A percentile compares a stretch with the other conserved stretches of the same genome.
These are phyloP conservation scores for Mycena metata DNA, from an alignment of 768 basidiomycete species.

Conservation along the genomic window DNA sequence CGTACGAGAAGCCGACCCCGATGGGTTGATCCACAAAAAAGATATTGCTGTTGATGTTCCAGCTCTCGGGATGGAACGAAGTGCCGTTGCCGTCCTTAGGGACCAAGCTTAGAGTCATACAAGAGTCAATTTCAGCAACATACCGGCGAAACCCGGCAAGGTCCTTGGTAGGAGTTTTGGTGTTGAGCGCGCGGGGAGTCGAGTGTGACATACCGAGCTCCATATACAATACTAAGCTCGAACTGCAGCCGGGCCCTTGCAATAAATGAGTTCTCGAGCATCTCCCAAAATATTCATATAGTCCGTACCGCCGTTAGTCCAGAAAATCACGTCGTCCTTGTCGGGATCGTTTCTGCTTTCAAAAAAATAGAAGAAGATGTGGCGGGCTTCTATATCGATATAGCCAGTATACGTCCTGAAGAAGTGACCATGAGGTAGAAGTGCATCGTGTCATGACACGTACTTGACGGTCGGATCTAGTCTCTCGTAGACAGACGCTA, in stretches of 20 bases:
- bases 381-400: slow-evolving; percentile 73
- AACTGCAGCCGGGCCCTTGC: slow-evolving; percentile 57
- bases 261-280: neutral
- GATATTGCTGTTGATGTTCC: slow-evolving; percentile 77
- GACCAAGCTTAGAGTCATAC: no score
- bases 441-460: slow-evolving; percentile 13
- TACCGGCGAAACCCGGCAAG: slow-evolving; percentile 69
- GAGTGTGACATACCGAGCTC: slow-evolving; percentile 61
- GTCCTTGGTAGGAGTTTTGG: slow-evolving; percentile 56
- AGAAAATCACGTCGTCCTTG: slow-evolving; percentile 73
- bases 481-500: no score
- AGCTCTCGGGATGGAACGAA: slow-evolving; percentile 69
- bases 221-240: slow-evolving; percentile 77
- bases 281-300: slow-evolving; percentile 4
- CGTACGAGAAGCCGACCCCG: slow-evolving; percentile 74
- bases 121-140: neutral
- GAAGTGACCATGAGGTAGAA: no score
- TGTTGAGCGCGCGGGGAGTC: no score
- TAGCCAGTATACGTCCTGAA: slow-evolving; percentile 73
- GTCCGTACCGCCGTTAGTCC: slow-evolving; percentile 61
- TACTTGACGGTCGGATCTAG: slow-evolving; percentile 56
- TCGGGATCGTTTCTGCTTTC: slow-evolving; percentile 74
- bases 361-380: slow-evolving; percentile 85
- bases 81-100: slow-evolving; percentile 58
- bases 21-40: slow-evolving; percentile 76